These are phyloP conservation scores for Beta lomatogona DNA, from an alignment of 179 eudicot genomes.

Conservation along the genomic window DNA sequence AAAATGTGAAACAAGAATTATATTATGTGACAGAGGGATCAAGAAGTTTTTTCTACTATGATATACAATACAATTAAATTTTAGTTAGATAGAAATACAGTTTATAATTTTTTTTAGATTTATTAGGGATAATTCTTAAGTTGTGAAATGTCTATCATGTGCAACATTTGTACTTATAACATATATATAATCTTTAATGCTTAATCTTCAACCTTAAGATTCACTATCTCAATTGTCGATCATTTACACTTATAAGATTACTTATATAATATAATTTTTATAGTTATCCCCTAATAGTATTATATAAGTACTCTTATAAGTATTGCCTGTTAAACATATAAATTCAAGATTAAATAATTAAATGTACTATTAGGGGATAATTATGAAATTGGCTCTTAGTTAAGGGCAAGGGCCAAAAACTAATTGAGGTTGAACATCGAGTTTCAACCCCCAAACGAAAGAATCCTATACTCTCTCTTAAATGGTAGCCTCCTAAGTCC, in stretches of 20 bases:
- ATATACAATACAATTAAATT: too few relatives aligned
- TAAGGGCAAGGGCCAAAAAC: constrained; percentile 15
- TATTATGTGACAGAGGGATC: too few relatives aligned
- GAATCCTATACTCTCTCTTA: not conserved
- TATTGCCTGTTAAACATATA: not conserved
- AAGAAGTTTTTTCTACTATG: too few relatives aligned
- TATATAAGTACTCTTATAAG: not conserved
- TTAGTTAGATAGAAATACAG: too few relatives aligned
- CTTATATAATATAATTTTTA: too few relatives aligned
- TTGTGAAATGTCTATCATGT: not conserved
- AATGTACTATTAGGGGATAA: not conserved
- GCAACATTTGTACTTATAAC: not conserved
- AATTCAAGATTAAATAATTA: not conserved
- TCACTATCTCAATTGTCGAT: not conserved
- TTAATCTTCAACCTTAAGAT: not conserved
- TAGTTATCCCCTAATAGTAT: too few relatives aligned
- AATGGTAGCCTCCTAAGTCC: not conserved
- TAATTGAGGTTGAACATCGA: not conserved
- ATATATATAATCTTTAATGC: too few relatives aligned
- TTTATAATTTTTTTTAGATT: too few relatives aligned
- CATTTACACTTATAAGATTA: not conserved
- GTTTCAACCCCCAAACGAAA: not conserved
- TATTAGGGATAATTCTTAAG: too few relatives aligned
- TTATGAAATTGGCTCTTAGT: constrained; percentile 16
- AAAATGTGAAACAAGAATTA: too few relatives aligned